Conservation (phyloP, 2,329 filamentous ascomycete species). For the Colletotrichum sublineola region DNA sequence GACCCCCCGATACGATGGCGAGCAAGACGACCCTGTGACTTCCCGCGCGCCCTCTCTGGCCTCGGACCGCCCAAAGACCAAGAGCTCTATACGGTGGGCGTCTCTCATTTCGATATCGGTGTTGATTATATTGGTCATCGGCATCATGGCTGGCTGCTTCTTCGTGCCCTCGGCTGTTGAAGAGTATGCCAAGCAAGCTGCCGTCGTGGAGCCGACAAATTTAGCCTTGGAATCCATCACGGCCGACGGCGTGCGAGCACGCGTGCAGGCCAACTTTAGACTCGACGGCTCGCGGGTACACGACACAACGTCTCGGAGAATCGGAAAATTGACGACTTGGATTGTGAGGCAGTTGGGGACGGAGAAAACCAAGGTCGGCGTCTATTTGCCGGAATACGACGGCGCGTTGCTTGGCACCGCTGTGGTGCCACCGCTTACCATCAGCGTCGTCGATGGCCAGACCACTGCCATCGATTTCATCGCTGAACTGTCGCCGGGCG, state of each 20-base stretch:
- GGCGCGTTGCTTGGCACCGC: slow-evolving; percentile 84
- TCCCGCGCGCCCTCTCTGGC: slow-evolving; percentile 43
- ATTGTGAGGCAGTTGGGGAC: slow-evolving; percentile 83
- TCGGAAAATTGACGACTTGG: slow-evolving; percentile 85
- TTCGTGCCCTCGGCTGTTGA: slow-evolving; percentile 84
- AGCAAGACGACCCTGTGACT: slow-evolving; percentile 49
- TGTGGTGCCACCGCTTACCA: slow-evolving; percentile 78
- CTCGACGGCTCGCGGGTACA: slow-evolving; percentile 84
- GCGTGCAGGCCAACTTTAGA: slow-evolving; percentile 84
- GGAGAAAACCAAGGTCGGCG: slow-evolving; percentile 77
- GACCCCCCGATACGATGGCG: slow-evolving; percentile 56
- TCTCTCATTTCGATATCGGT: slow-evolving; percentile 80
- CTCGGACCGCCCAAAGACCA: slow-evolving; percentile 48
- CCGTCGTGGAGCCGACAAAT: slow-evolving; percentile 84
- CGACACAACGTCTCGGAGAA: slow-evolving; percentile 76
- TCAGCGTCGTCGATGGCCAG: slow-evolving; percentile 83
- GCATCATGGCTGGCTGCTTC: slow-evolving; percentile 84
- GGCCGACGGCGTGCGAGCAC: slow-evolving; percentile 79
- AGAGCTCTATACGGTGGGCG: slow-evolving; percentile 74
- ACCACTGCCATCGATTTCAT: slow-evolving; percentile 84
- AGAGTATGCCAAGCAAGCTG: slow-evolving; percentile 87
- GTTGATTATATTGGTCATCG: slow-evolving; percentile 72
- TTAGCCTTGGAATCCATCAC: slow-evolving; percentile 91
- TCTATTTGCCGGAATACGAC: slow-evolving; percentile 87
- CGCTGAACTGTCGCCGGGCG: slow-evolving; percentile 80